Evolutionary conservation across 1,284 basidiomycete genomes (phyloP), one percentile per base, ranked within the genome.

Genomic region (Stygiomarasmius scandens): DNA sequence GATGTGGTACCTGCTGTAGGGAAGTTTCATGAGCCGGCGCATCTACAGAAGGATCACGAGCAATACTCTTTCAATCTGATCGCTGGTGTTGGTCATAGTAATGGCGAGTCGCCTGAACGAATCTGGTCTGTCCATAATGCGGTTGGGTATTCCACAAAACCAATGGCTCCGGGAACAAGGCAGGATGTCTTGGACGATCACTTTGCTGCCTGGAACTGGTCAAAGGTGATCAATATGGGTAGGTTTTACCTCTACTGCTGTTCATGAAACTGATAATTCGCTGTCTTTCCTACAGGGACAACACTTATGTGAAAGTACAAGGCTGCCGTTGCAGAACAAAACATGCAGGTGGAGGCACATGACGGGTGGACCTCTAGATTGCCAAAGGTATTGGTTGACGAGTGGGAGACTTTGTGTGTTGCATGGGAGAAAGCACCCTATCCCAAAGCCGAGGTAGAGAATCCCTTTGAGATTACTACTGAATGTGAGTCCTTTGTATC

Each of bases 121-220:
- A 62, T 64, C 16, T 68, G 66, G 66, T 44, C 64, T 6, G 48
- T 58, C 22, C 64, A 64, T 44, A 68, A 68, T 50, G 61, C 32
- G 12, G 36, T 66, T 3, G 56, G 60, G 14, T 45, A 56, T 27
- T 65, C 64, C 36, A 66, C 65, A 2, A 44, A 58, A n/a, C 59
- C 63, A 45, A 68, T 66, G 65, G 64, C 61, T 10, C 66, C 65
- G 3, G 61, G 61, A 0, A 50, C 59, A 14, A 34, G 52, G 2
- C 2, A 23, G 6, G 59, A 68, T 22, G 62, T 55, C 1, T 20
- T 73, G 9, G 64, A 63, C 27, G 56, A 60, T 49, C 59, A 63
- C 45, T 49, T 56, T 12, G 48, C 22, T 3, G 59, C 48, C 3
- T 61, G 52, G 43, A 61, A 58, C 19, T 63, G 61, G 61, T 32